These are phyloP conservation scores for Citrus cavaleriei DNA, from an alignment of 345 rosid genomes.

Conservation along the genomic window DNA sequence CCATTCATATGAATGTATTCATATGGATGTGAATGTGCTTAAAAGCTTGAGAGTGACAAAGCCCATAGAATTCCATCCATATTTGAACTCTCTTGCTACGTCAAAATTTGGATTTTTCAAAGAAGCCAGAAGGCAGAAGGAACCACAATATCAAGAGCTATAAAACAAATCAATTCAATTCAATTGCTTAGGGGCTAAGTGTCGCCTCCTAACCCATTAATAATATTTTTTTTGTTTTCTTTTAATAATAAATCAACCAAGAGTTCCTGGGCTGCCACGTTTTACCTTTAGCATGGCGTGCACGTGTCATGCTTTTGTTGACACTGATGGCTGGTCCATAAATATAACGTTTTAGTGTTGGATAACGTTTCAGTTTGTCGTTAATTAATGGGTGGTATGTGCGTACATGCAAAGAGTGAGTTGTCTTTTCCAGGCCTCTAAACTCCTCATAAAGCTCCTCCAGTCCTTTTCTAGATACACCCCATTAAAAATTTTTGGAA, in stretches of 20 bases:
- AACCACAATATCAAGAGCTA: not conserved
- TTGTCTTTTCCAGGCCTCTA: too few species aligned
- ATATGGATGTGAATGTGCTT: too few species aligned
- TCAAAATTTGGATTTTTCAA: not conserved
- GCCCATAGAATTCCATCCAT: not conserved
- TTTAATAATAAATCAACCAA: not conserved
- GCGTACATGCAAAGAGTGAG: too few species aligned
- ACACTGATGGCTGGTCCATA: not conserved
- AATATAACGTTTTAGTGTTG: not conserved
- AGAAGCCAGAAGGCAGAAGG: not conserved
- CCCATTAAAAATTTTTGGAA: too few species aligned
- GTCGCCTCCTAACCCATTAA: not conserved
- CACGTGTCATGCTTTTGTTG: not conserved
- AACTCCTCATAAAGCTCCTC: too few species aligned
- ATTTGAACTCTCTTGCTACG: not conserved
- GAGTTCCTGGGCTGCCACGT: slow-evolving; percentile 4
- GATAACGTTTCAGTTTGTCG: not conserved
- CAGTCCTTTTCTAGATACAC: too few species aligned
- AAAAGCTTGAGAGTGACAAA: not conserved
- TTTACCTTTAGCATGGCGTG: not conserved
- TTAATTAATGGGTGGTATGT: not conserved
- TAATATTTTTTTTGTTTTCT: not conserved
- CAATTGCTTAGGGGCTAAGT: not conserved
- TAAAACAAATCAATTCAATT: too few species aligned
- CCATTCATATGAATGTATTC: too few species aligned